Evolutionary conservation across 1,284 basidiomycete species (phyloP).

Genomic region (Heterobasidion irregulare): DNA sequence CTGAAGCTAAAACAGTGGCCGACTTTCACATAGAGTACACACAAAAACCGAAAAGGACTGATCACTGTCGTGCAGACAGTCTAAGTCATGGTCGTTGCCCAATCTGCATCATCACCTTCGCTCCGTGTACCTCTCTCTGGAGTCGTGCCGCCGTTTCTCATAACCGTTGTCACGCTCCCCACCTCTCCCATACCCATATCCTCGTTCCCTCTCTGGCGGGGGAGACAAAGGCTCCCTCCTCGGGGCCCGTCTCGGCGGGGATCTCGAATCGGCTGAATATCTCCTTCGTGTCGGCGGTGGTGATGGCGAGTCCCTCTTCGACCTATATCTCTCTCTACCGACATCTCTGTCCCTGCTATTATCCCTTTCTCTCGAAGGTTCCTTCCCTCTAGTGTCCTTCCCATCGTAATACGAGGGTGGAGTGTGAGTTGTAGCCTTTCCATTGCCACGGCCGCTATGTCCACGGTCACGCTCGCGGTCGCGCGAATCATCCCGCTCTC

Average conservation of each 20-base stretch:
- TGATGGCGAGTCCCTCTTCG: constrained; percentile 2
- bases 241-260: constrained; percentile 1
- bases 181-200: background rate
- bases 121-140: background rate
- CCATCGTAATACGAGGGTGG: background rate
- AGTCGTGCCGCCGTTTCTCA: constrained; percentile 3
- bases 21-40: too few species aligned
- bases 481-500: background rate
- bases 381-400: background rate
- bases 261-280: constrained; percentile 4
- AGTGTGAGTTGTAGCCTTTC: constrained; percentile 1
- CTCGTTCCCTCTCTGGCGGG: constrained; percentile 10
- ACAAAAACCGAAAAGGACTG: too few species aligned
- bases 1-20: too few species aligned
- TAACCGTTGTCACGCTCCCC: constrained; percentile 11
- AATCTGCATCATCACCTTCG: background rate
- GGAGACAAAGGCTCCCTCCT: constrained; percentile 11
- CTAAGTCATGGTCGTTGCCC: too few species aligned
- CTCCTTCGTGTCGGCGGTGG: constrained; percentile 3
- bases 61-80: too few species aligned
- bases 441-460: constrained; percentile 12
- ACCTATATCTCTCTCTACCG: constrained; percentile 3
- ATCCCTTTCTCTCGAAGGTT: background rate
- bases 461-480: constrained; percentile 6
- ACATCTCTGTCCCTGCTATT: background rate